Base-by-base conservation (phyloP, 2,329 filamentous ascomycete genomes). In the Colletotrichum sp. region DNA sequence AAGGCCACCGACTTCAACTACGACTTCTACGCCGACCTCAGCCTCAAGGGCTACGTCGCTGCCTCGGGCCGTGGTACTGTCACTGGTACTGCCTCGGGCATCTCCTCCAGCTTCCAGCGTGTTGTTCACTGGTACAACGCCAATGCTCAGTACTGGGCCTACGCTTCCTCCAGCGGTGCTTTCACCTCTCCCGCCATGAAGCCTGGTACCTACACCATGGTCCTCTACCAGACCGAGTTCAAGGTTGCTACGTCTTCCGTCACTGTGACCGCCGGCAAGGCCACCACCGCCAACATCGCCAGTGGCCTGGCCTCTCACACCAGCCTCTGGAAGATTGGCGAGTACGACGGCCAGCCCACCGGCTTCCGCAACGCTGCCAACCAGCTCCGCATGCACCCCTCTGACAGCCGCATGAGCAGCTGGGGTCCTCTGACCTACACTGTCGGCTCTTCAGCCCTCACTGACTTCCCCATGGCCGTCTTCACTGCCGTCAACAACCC, bases 351-450 rank as follows among this genome's bases (percentile, higher is more conserved):
- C 63, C 87, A 91, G 82, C 91, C 91, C 25, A 90, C 86, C 8
- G 92, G 91, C 19, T 93, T 94, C 86, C 88, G 89, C 78, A 94
- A 94, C 80, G 92, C 92, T 16, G 92, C 89, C 71, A 93, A 93
- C 79, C 90, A 93, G 81, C 87, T 91, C 16, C 88, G 91, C 68
- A 94, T 94, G 92, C 93, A 94, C 81, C 93, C 92, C 5, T 91
- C 90, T 6, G 93, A 94, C 82, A 84, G 83, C 52, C 90, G 92
- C 79, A 94, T 94, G 92, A 83, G 86, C 30, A 86, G 85, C 72
- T 94, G 92, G 92, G 88, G 86, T 0, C 87, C 91, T 1, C 79
- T 88, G 15, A 93, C 91, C 1, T 93, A 92, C 83, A 93, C 90
- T 3, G 89, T 93, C 13, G 92, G 91, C 55, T 88, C 87, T 27